Conservation (phyloP, 1,284 basidiomycete genomes). For the Microstroma glucosiphilum region DNA sequence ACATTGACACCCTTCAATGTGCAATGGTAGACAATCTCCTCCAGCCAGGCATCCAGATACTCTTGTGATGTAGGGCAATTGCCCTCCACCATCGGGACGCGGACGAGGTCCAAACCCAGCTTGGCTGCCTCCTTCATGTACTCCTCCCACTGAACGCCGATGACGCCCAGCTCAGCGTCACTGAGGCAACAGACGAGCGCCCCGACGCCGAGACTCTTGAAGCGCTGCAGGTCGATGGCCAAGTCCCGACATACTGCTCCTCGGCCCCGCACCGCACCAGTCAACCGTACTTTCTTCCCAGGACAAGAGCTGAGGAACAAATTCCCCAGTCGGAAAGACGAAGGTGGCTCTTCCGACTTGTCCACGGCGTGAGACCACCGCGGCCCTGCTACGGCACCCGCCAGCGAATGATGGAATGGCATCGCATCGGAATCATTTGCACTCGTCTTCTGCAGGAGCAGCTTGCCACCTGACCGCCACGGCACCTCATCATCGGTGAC, state of each 20-base stretch:
- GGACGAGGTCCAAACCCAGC: conserved; percentile 70
- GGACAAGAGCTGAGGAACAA: conserved; percentile 85
- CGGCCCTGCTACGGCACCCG: background rate
- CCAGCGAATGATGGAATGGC: conserved; percentile 10
- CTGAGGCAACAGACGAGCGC: conserved; percentile 83
- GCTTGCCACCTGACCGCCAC: conserved; percentile 12
- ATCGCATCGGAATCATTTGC: conserved; percentile 15
- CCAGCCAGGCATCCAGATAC: conserved; percentile 31
- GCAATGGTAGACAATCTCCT: conserved; percentile 65
- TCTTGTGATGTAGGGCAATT: conserved; percentile 63
- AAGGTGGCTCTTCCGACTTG: conserved; percentile 8
- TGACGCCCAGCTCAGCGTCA: conserved; percentile 72
- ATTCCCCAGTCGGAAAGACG: conserved; percentile 64
- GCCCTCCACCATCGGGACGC: conserved; percentile 80
- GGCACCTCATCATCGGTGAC: conserved; percentile 6
- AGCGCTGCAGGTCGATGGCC: conserved; percentile 67
- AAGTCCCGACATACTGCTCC: conserved; percentile 79
- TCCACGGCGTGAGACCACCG: conserved; percentile 13
- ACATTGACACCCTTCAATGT: conserved; percentile 69
- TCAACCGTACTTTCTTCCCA: conserved; percentile 87
- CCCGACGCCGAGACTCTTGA: conserved; percentile 68
- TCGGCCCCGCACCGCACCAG: conserved; percentile 71
- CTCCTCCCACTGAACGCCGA: conserved; percentile 75
- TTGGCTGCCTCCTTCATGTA: conserved; percentile 64
- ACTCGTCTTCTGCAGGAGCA: background rate